Percentiles rank a stretch among this genome's conserved stretches.
Evolutionary conservation across 2,329 filamentous ascomycete species (phyloP).

Genomic region (Graphilbum ipis-grandicollis): DNA sequence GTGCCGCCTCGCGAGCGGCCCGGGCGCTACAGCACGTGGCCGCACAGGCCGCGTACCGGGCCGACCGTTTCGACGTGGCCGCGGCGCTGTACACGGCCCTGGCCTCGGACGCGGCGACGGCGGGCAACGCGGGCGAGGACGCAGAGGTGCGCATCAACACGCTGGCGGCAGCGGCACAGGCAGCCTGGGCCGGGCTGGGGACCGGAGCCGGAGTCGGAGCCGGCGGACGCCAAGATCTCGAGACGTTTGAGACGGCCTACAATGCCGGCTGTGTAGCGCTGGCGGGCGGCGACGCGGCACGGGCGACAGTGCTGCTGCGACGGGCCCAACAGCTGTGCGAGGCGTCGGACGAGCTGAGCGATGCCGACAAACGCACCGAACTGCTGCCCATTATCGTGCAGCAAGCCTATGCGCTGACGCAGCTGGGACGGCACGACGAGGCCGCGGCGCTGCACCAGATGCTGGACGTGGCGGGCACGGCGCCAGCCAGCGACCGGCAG

Average conservation of each 20-base stretch:
- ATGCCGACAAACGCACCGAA: conserved; percentile 60
- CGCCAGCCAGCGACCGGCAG: conserved; percentile 18
- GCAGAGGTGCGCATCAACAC: conserved; percentile 63
- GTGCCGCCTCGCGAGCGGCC: not conserved
- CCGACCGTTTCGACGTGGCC: conserved; percentile 54
- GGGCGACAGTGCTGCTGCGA: conserved; percentile 50
- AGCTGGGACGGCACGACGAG: conserved; percentile 47
- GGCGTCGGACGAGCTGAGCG: conserved; percentile 51
- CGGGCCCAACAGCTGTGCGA: conserved; percentile 56
- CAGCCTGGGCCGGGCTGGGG: conserved; percentile 49
- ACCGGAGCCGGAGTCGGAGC: conserved; percentile 30
- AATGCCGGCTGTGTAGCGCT: conserved; percentile 63
- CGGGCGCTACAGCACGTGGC: conserved; percentile 32
- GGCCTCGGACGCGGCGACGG: conserved; percentile 22
- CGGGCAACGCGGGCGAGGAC: conserved; percentile 38
- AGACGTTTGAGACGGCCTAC: conserved; percentile 68
- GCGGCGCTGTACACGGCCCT: conserved; percentile 45
- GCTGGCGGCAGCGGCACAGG: conserved; percentile 54
- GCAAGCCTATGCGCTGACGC: conserved; percentile 54
- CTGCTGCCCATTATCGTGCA: conserved; percentile 61
- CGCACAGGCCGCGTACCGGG: conserved; percentile 56
- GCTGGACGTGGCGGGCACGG: conserved; percentile 44
- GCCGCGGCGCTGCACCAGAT: conserved; percentile 43
- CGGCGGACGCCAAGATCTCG: conserved; percentile 40
- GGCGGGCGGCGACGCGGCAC: conserved; percentile 46